Percentiles rank a stretch among this genome's conserved stretches.
phyloP scores from a whole-genome alignment of 164 flowering plant species.

The Malania oleifera region DNA sequence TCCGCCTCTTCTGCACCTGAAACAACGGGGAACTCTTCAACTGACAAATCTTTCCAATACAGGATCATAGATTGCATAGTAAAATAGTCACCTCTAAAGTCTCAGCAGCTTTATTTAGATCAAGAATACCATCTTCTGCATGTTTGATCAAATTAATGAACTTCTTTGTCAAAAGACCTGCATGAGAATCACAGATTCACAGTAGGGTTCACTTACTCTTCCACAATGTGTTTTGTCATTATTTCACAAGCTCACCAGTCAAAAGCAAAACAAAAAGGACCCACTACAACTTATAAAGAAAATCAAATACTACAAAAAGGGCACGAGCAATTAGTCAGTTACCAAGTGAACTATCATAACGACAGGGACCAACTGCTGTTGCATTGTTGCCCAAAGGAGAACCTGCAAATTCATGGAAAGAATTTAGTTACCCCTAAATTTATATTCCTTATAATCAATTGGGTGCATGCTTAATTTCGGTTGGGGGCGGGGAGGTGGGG shows the following conservation, averaged over 20 bases:
- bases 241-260: background rate
- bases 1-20: constrained; percentile 89
- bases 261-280: background rate
- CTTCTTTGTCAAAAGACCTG: constrained; percentile 89
- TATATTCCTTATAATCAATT: too few species aligned
- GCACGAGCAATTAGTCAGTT: constrained; percentile 4
- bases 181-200: constrained; percentile 3
- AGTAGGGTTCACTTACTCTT: constrained; percentile 1
- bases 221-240: background rate
- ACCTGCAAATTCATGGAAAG: constrained; percentile 33
- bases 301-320: background rate
- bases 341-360: constrained; percentile 86
- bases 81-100: constrained; percentile 61
- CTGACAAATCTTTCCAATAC: background rate
- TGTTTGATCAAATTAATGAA: constrained; percentile 79
- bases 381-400: constrained; percentile 56
- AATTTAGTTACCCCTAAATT: background rate
- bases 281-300: background rate
- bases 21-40: constrained; percentile 8
- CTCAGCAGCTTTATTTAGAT: constrained; percentile 88
- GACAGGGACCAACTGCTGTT: constrained; percentile 72
- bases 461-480: too few species aligned
- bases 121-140: constrained; percentile 93
- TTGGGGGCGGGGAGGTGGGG: too few species aligned
- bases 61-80: background rate